Base-by-base conservation (phyloP, 441 rosid genomes). In the Macaranga tanarius region DNA sequence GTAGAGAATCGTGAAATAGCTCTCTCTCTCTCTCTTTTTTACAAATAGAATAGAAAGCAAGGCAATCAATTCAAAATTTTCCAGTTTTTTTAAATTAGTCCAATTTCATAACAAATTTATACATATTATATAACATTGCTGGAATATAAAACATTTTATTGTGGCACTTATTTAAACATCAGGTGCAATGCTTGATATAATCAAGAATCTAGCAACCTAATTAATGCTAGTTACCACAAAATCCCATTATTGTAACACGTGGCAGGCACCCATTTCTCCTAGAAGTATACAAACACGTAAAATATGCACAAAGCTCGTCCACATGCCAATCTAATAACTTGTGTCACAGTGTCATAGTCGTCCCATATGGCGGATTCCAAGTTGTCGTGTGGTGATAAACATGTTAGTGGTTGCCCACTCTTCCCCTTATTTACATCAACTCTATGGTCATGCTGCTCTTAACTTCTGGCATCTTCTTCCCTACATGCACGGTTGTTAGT, bases 401-500 rank as follows among this genome's bases (percentile, higher is more conserved):
- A 64, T 70, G 61, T 64, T 31, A 70, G 58, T 47, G 74, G 78
- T 34, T 70, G 65, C 74, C 74, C 75, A 70, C 75, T 59, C 22
- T 73, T 34, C 10, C n/a, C 50, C 2, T 17, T 10, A 0, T 42
- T 15, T 28, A 56, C 64, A 67, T 66, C 22, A 17, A 67, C 64
- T n/a, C 5, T 17, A 48, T 34, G 60, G 2, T 51, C 20, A 22
- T 75, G 50, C 10, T 10, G 45, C 45, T 2, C 10, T 31, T 16
- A 59, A 55, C 51, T 62, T 20, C 65, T 12, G 62, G 23, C 52
- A 66, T 47, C 16, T 13, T 20, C 65, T 71, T 65, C 62, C 78
- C 75, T 67, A 55, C 67, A 62, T 54, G 67, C 67, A 8, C 17
- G 26, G 62, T 44, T 42, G 66, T 75, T 25, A 10, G 59, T 42